phyloP scores from a whole-genome alignment of 345 rosid genomes.

The Aethionema arabicum region DNA sequence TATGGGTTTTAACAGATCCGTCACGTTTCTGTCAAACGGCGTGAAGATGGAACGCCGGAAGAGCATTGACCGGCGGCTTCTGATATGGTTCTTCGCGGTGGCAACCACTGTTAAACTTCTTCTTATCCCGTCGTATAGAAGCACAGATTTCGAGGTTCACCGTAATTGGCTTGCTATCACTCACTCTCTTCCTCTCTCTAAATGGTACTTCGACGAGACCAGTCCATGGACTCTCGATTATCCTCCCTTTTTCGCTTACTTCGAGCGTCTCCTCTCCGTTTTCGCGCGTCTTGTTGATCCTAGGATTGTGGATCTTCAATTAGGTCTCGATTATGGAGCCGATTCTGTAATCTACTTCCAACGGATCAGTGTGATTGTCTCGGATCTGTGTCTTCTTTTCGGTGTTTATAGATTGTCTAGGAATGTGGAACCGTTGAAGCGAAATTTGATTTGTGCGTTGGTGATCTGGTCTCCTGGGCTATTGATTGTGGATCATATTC shows the following conservation, averaged over 20 bases:
- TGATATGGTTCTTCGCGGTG: slow-evolving; percentile 60
- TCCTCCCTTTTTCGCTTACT: slow-evolving; percentile 79
- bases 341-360: slow-evolving; percentile 65
- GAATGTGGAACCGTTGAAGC: slow-evolving; percentile 38
- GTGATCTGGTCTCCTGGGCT: slow-evolving; percentile 85
- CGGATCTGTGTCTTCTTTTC: slow-evolving; percentile 62
- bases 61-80: slow-evolving; percentile 20
- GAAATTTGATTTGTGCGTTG: slow-evolving; percentile 54
- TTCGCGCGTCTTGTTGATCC: slow-evolving; percentile 68
- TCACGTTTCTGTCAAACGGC: not conserved
- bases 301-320: slow-evolving; percentile 53
- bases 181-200: slow-evolving; percentile 68
- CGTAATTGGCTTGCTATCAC: slow-evolving; percentile 95
- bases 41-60: slow-evolving; percentile 26
- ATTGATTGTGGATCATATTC: slow-evolving; percentile 82
- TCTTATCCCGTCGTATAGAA: slow-evolving; percentile 72
- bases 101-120: slow-evolving; percentile 66
- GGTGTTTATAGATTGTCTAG: slow-evolving; percentile 56
- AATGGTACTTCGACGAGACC: slow-evolving; percentile 85
- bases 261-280: slow-evolving; percentile 56
- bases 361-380: slow-evolving; percentile 60
- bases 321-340: slow-evolving; percentile 57
- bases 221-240: slow-evolving; percentile 97
- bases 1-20: slow-evolving; percentile 5
- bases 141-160: slow-evolving; percentile 94